Evolutionary conservation across 306 rosid genomes (phyloP), one percentile per base, ranked within the genome.

Genomic region (Carpinus viminea): DNA sequence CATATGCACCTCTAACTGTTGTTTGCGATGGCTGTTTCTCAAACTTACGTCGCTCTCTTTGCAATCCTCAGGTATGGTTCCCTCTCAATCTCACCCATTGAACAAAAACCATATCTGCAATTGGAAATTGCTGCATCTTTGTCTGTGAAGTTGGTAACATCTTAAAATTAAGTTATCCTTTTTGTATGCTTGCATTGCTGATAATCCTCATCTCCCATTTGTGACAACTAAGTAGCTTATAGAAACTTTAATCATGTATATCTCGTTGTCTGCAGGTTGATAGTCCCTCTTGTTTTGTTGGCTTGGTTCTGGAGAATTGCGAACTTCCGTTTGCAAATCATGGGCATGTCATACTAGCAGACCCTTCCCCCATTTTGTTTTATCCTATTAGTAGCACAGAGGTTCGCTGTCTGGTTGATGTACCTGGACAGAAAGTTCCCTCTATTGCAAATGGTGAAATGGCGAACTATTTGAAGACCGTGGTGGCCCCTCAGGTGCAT

Each of bases 1-100:
- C 94, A 51, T 86, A 83, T 83, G 97, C 97, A 5, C 98, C 97
- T 52, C 87, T 94, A 57, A 92, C 97, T 36, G 82, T 94, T 86
- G 97, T 94, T 76, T 94, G 98, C 81, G 97, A 94, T 76, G 98
- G 98, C 18, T 94, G 98, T 79, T 94, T 94, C 89, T 94, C 97
- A 81, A 94, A 92, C 88, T 75, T 94, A 90, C 92, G 98, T 7
- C 97, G 97, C 70, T 82, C 97, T 74, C 98, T 94, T 59, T 94
- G 97, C 74, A 82, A 88, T 68, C 93, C 98, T 26, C 85, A 90
- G 98, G 98, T 92, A 56, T 48, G 84, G 47, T 74, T 79, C 68
- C 79, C 69, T 53, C 72, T 31, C 36, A 74, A 52, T 21, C 70
- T 51, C 21, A 38, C 28, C 51, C 11, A 0, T 41, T 16, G 72